Base-by-base conservation (phyloP, 2,329 filamentous ascomycete genomes). In the Chaetothyriales sp. region DNA sequence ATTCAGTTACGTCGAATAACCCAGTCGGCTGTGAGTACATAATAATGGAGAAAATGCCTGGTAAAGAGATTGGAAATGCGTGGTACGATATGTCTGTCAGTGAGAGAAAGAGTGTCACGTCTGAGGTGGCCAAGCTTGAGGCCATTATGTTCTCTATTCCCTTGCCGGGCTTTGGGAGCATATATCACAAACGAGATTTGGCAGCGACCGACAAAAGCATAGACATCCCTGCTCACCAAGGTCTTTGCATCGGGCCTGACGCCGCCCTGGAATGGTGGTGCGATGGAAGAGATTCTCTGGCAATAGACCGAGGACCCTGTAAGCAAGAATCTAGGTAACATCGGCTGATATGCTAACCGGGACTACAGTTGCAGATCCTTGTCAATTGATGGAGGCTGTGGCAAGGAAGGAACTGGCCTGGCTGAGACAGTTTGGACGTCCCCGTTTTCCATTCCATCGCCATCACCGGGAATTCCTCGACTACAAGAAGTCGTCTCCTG, bases 11-110 rank as follows among this genome's bases (percentile, higher is more conserved):
- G 15, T 46, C 51, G 2, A 55, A 66, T 7, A 71, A 70, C 55
- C 53, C 65, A 5, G 63, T 66, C 46, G 63, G 65, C 0, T 61
- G 63, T 1, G 66, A 69, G 56, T 69, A 66, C 32, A 58, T 71
- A n/a, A 57, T 70, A 5, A 62, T 70, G 54, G 66, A 68, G 52
- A 61, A 62, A n/a, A 46, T 67, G 12, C 47, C 56, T 1, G 68
- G 69, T 15, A 56, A 20, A 6, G 59, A 61, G 8, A 51, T 68
- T 18, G 63, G 63, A 25, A 59, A 63, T 28, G 54, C 59, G 15
- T 68, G 64, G 65, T 65, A 60, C 53, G 26, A 54, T 28, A 22
- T 64, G 28, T 19, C 45, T 15, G 18, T 46, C 12, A 43, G 44
- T 2, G 19, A 49, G 12, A 22, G 48, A 39, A 39, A 15, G 32